Conservation (phyloP, 2,329 filamentous ascomycete species). For the Dendryphion nanum region DNA sequence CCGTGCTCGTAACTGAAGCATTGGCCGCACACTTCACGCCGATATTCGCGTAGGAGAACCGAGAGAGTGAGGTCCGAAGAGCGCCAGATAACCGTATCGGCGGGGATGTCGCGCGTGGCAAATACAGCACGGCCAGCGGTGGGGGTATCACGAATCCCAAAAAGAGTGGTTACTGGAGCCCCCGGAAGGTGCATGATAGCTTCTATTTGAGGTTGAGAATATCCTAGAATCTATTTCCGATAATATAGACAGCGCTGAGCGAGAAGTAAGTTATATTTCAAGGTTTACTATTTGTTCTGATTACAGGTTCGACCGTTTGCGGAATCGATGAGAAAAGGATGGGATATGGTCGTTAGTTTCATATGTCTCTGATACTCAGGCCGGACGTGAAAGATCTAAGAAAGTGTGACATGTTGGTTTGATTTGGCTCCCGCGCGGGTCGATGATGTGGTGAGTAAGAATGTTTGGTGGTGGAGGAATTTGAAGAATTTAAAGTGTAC, state of each 20-base stretch:
- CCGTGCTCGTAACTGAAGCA: constrained; percentile 49
- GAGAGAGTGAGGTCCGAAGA: constrained; percentile 39
- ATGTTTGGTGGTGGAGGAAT: too few species aligned
- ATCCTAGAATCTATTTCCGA: not conserved
- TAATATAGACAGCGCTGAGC: not conserved
- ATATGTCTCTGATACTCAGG: constrained; percentile 32
- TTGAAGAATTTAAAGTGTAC: too few species aligned
- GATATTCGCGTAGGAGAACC: constrained; percentile 46
- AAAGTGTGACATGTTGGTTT: constrained; percentile 23
- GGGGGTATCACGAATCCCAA: constrained; percentile 42
- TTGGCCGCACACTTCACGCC: constrained; percentile 49
- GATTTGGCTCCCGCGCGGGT: too few species aligned
- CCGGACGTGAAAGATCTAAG: constrained; percentile 21
- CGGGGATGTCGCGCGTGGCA: constrained; percentile 34
- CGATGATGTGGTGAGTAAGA: too few species aligned
- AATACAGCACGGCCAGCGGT: constrained; percentile 47
- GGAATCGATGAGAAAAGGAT: not conserved
- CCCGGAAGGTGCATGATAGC: not conserved
- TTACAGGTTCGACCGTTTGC: not conserved
- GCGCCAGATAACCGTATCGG: constrained; percentile 36
- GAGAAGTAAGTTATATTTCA: not conserved
- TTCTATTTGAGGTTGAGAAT: not conserved
- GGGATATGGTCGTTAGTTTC: constrained; percentile 17
- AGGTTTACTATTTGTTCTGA: not conserved
- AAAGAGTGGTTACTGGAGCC: constrained; percentile 26